phyloP scores from a whole-genome alignment of 129 eudicot genomes.

The Pittosporum tobira region DNA sequence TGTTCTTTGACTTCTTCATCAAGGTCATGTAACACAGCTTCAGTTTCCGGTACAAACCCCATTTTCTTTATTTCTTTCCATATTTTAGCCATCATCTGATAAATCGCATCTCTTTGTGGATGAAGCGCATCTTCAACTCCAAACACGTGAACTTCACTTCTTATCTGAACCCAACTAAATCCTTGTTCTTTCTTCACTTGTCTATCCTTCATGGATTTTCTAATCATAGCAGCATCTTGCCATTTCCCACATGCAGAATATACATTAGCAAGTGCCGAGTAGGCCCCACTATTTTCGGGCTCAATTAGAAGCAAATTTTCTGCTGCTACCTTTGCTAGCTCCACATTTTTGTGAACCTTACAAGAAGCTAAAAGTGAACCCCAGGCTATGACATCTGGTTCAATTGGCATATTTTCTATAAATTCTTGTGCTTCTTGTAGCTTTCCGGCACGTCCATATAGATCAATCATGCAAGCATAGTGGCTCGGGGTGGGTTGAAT shows the following conservation, averaged over 20 bases:
- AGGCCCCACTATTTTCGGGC: slow-evolving; percentile 79
- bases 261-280: slow-evolving; percentile 64
- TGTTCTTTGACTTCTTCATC: slow-evolving; percentile 75
- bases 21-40: slow-evolving; percentile 72
- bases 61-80: slow-evolving; percentile 75
- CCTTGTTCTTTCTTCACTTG: slow-evolving; percentile 86
- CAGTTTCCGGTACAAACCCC: slow-evolving; percentile 65
- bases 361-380: slow-evolving; percentile 77
- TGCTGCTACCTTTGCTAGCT: slow-evolving; percentile 60
- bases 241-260: slow-evolving; percentile 77
- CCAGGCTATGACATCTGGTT: slow-evolving; percentile 73
- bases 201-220: slow-evolving; percentile 63
- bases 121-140: slow-evolving; percentile 76
- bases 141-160: slow-evolving; percentile 53
- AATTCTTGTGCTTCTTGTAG: slow-evolving; percentile 56
- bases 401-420: slow-evolving; percentile 61
- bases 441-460: slow-evolving; percentile 71
- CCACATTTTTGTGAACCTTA: slow-evolving; percentile 58
- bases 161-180: slow-evolving; percentile 69
- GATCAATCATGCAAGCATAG: slow-evolving; percentile 72
- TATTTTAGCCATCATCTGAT: slow-evolving; percentile 47
- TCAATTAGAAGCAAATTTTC: slow-evolving; percentile 51
- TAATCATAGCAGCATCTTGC: slow-evolving; percentile 63
- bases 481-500: slow-evolving; percentile 71
- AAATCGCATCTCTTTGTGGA: slow-evolving; percentile 56